These are phyloP conservation scores for Picea abies DNA, from an alignment of 83 land plant genomes.

Conservation along the genomic window DNA sequence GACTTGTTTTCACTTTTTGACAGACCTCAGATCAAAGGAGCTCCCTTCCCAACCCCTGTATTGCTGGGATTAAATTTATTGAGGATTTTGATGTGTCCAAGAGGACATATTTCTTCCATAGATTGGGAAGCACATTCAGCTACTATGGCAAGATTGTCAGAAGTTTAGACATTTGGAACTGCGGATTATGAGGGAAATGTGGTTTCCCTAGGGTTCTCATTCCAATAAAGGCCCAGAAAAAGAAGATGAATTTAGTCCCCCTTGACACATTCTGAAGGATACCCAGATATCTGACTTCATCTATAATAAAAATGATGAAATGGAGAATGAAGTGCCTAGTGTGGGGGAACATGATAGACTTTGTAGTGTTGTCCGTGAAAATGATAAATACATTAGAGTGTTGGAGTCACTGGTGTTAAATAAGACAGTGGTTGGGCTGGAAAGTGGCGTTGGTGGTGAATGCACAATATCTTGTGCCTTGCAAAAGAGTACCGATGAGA, in stretches of 20 bases:
- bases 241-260: too few relatives aligned
- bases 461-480: neutral
- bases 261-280: neutral
- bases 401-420: neutral
- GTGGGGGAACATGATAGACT: too few relatives aligned
- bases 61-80: too few relatives aligned
- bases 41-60: conserved; percentile 80
- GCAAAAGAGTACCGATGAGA: too few relatives aligned
- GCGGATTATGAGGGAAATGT: conserved; percentile 7
- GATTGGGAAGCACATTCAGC: neutral
- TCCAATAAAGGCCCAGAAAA: too few relatives aligned
- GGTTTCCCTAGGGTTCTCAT: conserved; percentile 4
- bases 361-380: too few relatives aligned
- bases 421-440: neutral
- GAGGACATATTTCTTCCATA: too few relatives aligned
- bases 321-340: too few relatives aligned
- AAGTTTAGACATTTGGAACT: neutral
- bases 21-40: conserved; percentile 10
- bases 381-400: conserved; percentile 4
- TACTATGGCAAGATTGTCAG: neutral
- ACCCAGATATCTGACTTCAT: too few relatives aligned
- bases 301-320: too few relatives aligned
- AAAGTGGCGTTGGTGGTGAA: neutral
- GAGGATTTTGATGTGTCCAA: too few relatives aligned
- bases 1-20: conserved; percentile 93